Percentiles rank a stretch among this genome's conserved stretches.
phyloP scores from a whole-genome alignment of 202 grass and related monocot species.

The Hordeum pubiflorum region DNA sequence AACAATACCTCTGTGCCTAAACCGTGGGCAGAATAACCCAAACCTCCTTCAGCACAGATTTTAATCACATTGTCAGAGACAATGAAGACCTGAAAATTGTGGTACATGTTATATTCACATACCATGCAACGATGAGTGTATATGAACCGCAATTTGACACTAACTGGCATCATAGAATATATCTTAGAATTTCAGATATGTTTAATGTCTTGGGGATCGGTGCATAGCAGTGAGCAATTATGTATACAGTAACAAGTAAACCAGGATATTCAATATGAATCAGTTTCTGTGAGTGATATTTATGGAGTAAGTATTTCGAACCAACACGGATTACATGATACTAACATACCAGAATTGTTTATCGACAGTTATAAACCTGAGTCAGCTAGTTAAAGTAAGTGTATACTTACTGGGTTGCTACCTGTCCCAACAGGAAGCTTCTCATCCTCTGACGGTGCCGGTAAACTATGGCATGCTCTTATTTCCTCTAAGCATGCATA shows the following conservation, averaged over 20 bases:
- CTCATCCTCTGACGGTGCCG: slow-evolving; percentile 64
- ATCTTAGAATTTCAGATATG: slow-evolving; percentile 5
- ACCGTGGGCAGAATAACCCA: slow-evolving; percentile 61
- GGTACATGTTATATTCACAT: slow-evolving; percentile 13
- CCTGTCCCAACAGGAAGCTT: slow-evolving; percentile 96
- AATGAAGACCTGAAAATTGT: slow-evolving; percentile 70
- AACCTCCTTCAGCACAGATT: slow-evolving; percentile 79
- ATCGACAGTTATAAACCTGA: background rate
- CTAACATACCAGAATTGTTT: slow-evolving; percentile 8
- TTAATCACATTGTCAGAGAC: slow-evolving; percentile 77
- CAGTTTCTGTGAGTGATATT: background rate
- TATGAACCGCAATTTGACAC: background rate
- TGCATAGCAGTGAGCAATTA: background rate
- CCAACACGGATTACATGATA: background rate
- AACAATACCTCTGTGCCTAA: slow-evolving; percentile 81
- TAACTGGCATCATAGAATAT: background rate
- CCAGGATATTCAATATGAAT: slow-evolving; percentile 3
- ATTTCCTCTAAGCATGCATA: slow-evolving; percentile 69
- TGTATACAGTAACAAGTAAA: slow-evolving; percentile 22
- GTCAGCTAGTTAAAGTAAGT: background rate
- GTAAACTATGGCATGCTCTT: slow-evolving; percentile 60
- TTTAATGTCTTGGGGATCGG: background rate
- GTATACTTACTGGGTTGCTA: slow-evolving; percentile 97
- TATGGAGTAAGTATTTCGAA: background rate
- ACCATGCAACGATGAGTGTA: background rate